phyloP scores from a whole-genome alignment of 225 moss, liverwort and hornwort species.

The Bryoerythrophyllum caledonicum region DNA sequence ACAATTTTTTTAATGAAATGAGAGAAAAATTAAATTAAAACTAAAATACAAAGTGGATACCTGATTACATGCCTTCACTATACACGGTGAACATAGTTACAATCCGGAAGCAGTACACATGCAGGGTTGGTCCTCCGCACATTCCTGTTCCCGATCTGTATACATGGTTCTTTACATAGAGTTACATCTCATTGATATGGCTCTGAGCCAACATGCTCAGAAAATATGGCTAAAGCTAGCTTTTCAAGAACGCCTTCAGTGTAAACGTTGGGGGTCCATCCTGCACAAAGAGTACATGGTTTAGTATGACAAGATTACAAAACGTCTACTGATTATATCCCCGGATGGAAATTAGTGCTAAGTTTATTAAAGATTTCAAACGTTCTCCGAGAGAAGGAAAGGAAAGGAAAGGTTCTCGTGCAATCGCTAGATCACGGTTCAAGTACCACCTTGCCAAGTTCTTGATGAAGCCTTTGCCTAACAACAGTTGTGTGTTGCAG shows the following conservation, averaged over 20 bases:
- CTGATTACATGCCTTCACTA: conserved; percentile 28
- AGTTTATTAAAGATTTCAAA: not conserved
- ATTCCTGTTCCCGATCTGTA: conserved; percentile 26
- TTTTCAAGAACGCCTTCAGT: conserved; percentile 49
- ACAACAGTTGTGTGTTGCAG: conserved; percentile 84
- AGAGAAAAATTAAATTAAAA: not conserved
- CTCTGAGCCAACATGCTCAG: conserved; percentile 19
- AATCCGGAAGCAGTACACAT: conserved; percentile 25
- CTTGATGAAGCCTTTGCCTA: conserved; percentile 80
- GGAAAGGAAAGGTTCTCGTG: not conserved
- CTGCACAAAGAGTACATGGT: conserved; percentile 35
- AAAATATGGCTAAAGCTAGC: conserved; percentile 20
- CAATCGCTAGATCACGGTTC: conserved; percentile 8
- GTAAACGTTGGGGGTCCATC: conserved; percentile 57
- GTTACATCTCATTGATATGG: conserved; percentile 13
- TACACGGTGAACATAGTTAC: conserved; percentile 17
- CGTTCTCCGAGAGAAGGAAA: not conserved
- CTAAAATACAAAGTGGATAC: conserved; percentile 13
- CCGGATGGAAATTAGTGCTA: not conserved
- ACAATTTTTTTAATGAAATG: not conserved
- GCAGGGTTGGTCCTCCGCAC: conserved; percentile 25
- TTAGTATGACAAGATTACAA: too few relatives aligned
- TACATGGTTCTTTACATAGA: conserved; percentile 30
- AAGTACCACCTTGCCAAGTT: conserved; percentile 72
- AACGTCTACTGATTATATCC: too few relatives aligned